Percentiles rank a stretch among this genome's conserved stretches.
Evolutionary conservation across 768 basidiomycete genomes (phyloP).

Genomic region (Dioszegia aurantiaca): DNA sequence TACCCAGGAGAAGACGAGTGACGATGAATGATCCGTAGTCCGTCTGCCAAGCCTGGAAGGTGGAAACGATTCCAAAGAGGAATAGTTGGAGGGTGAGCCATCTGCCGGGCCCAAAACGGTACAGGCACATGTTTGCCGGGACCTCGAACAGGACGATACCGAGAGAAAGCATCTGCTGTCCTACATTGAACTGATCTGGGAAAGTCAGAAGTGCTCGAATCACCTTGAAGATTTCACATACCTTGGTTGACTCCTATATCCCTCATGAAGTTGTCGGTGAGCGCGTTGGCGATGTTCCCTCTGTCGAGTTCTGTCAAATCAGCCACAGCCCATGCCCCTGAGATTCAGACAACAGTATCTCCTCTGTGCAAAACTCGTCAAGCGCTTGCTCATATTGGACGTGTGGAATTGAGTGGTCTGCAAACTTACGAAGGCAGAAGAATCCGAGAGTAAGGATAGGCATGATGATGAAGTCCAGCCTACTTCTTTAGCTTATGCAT

Average conservation of each 20-base stretch:
- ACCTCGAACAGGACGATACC: constrained; percentile 48
- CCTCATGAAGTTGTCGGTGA: constrained; percentile 28
- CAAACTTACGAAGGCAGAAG: constrained; percentile 30
- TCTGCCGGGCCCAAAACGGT: constrained; percentile 23
- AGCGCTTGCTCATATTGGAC: too few relatives aligned
- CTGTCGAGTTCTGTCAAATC: constrained; percentile 16
- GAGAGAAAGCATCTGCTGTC: constrained; percentile 43
- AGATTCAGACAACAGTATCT: too few relatives aligned
- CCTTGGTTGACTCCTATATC: constrained; percentile 34
- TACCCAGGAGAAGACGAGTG: constrained; percentile 36
- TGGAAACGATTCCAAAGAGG: constrained; percentile 39
- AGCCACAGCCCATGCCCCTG: too few relatives aligned
- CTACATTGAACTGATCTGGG: constrained; percentile 38
- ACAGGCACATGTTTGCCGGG: constrained; percentile 33
- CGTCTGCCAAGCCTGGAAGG: constrained; percentile 41
- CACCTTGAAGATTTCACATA: too few relatives aligned
- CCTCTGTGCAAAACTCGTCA: not conserved
- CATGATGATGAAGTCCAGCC: constrained; percentile 36
- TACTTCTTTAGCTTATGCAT: constrained; percentile 17
- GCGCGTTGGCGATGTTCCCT: constrained; percentile 31
- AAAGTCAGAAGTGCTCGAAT: too few relatives aligned
- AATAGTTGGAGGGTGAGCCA: constrained; percentile 45
- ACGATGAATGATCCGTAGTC: constrained; percentile 32
- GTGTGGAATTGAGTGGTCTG: too few relatives aligned
- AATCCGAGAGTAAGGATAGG: constrained; percentile 36